phyloP scores from a whole-genome alignment of 805 yeast genomes.

The Metschnikowia noctiluminum region DNA sequence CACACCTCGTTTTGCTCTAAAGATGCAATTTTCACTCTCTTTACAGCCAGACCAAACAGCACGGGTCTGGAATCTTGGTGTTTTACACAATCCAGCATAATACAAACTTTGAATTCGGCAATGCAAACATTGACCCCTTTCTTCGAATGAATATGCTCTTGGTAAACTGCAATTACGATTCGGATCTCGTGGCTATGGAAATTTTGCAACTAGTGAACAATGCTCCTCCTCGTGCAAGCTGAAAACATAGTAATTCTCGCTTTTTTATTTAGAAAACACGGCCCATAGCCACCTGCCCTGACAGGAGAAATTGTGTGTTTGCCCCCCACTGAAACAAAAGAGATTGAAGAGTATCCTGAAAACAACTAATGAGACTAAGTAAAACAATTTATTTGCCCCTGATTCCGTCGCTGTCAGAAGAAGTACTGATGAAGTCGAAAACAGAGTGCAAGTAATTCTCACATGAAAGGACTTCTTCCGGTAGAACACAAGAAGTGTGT shows the following conservation, averaged over 20 bases:
- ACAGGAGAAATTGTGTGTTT: slow-evolving; percentile 33
- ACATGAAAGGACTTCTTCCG: slow-evolving; percentile 32
- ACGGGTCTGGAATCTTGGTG: too few species aligned
- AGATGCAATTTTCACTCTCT: too few species aligned
- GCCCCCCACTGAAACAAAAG: slow-evolving; percentile 26
- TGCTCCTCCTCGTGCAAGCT: slow-evolving; percentile 53
- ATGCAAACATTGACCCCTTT: too few species aligned
- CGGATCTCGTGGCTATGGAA: slow-evolving; percentile 44
- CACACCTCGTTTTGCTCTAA: too few species aligned
- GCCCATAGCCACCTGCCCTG: not conserved
- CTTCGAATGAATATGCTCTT: slow-evolving; percentile 45
- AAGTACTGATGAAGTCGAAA: slow-evolving; percentile 29
- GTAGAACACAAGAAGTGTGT: slow-evolving; percentile 59
- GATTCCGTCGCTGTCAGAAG: slow-evolving; percentile 17
- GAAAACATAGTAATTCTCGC: slow-evolving; percentile 44
- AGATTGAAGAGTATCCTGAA: slow-evolving; percentile 47
- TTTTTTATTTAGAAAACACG: slow-evolving; percentile 23
- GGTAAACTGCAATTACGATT: slow-evolving; percentile 40
- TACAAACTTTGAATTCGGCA: too few species aligned
- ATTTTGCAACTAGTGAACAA: slow-evolving; percentile 31
- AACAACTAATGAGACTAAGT: slow-evolving; percentile 49
- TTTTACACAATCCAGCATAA: too few species aligned
- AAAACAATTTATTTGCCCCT: slow-evolving; percentile 41
- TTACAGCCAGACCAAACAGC: too few species aligned
- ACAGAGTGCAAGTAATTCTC: slow-evolving; percentile 49